Percentiles rank a stretch among this genome's conserved stretches.
These are phyloP conservation scores for Candida awuae DNA, from an alignment of 805 yeast genomes.

Conservation along the genomic window DNA sequence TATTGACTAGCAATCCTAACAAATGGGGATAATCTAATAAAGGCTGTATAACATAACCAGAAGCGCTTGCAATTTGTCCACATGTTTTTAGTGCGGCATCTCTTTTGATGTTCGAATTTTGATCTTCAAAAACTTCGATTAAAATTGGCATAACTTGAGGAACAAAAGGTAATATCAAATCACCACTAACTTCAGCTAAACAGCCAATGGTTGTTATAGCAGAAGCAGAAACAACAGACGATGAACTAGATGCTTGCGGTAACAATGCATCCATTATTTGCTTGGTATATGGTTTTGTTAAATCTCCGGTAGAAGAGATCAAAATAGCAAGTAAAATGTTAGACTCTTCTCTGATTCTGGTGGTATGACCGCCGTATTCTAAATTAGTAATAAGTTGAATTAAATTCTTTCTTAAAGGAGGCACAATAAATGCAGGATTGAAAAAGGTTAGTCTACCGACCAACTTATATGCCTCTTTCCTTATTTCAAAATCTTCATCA, in stretches of 20 bases:
- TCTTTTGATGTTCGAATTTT: conserved; percentile 77
- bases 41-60: conserved; percentile 95
- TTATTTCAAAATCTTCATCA: conserved; percentile 80
- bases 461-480: conserved; percentile 67
- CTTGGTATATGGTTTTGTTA: conserved; percentile 85
- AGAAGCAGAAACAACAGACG: conserved; percentile 79
- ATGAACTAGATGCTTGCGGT: conserved; percentile 63
- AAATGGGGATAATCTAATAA: conserved; percentile 85
- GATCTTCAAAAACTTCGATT: conserved; percentile 84
- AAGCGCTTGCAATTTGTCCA: conserved; percentile 82
- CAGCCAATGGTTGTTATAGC: conserved; percentile 86
- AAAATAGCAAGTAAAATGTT: conserved; percentile 67
- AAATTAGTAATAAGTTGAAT: conserved; percentile 79
- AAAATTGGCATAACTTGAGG: conserved; percentile 79
- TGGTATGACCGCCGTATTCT: conserved; percentile 68
- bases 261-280: conserved; percentile 83
- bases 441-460: conserved; percentile 79
- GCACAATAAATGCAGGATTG: conserved; percentile 94
- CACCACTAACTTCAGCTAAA: conserved; percentile 80
- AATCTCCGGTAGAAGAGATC: conserved; percentile 67
- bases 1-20: conserved; percentile 70
- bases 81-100: conserved; percentile 83
- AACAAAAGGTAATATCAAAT: conserved; percentile 65
- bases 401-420: conserved; percentile 78
- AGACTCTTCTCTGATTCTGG: conserved; percentile 76